A percentile compares a stretch with the other conserved stretches of the same genome.
phyloP scores from a whole-genome alignment of 192 early-diverging fungal species.

The Coemansia sp. region DNA sequence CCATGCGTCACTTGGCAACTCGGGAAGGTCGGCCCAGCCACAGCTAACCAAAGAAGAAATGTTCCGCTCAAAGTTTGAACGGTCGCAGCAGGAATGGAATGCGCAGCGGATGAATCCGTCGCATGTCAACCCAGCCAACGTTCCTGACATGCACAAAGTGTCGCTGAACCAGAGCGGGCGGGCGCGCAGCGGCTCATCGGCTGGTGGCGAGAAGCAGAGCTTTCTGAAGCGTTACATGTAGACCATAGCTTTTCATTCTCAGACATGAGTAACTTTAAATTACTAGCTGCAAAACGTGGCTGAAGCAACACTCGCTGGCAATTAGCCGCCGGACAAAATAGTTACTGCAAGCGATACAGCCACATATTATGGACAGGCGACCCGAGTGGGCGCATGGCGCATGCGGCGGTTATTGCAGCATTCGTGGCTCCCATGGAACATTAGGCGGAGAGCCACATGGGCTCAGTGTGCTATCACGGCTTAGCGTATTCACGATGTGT shows the following conservation, averaged over 20 bases:
- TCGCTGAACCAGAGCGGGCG: constrained; percentile 26
- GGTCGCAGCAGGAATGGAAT: constrained; percentile 52
- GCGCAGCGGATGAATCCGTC: constrained; percentile 18
- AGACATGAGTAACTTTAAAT: not conserved
- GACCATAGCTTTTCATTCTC: not conserved
- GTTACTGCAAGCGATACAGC: not conserved
- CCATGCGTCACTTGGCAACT: constrained; percentile 8
- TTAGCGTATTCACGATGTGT: not conserved
- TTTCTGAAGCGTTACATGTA: constrained; percentile 39
- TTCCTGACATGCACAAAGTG: constrained; percentile 51
- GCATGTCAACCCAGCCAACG: constrained; percentile 21
- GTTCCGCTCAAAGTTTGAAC: constrained; percentile 52
- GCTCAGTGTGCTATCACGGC: not conserved
- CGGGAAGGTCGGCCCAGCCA: constrained; percentile 12
- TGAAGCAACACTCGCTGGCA: not conserved
- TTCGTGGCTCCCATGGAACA: not conserved
- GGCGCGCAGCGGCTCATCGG: constrained; percentile 31
- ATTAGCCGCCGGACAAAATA: not conserved
- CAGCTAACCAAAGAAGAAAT: constrained; percentile 41
- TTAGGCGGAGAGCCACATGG: constrained; percentile 1
- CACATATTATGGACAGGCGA: not conserved
- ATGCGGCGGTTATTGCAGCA: constrained; percentile 1
- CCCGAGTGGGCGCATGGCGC: not conserved
- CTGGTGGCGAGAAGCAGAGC: constrained; percentile 20
- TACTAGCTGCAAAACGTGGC: not conserved